Evolutionary conservation across 2,329 filamentous ascomycete species (phyloP), one percentile per base, ranked within the genome.

Genomic region (Cordyceps farinosa): DNA sequence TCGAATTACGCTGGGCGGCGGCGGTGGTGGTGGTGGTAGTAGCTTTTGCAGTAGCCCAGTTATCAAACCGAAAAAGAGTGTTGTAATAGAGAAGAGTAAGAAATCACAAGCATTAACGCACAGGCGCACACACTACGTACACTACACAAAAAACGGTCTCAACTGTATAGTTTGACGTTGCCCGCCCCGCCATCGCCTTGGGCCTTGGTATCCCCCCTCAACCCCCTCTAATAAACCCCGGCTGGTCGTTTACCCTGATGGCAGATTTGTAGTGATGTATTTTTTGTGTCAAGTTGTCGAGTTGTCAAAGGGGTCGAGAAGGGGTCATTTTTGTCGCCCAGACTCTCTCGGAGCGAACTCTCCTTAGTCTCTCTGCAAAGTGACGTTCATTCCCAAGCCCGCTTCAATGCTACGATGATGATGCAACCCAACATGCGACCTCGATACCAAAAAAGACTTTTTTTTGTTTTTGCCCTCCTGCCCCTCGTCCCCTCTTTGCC

Each of bases 91-190:
- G 17, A 40, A 48, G 3, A 15, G 42, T 36, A 29, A 30, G 30
- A 40, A 17, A 7, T 17, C 29, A 3, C n/a, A 29, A 11, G 1
- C 7, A 38, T 1, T 22, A 22, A 36, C 11, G 30, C 42, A 29
- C 15, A 11, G 13, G 15, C 54, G 3, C 42, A n/a, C 22, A 11
- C 22, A 54, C 22, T 22, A 22, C 27, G 10, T 30, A 40, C 13
- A 56, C 5, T 8, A 32, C 4, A 40, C 3, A 15, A 50, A 47
- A 51, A 59, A 38, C 40, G 56, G 34, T 22, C 34, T 48, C 47
- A 13, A 61, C 58, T 53, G 29, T 32, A 53, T 53, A 61, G 58
- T 45, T 36, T 61, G 58, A 52, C 58, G 58, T 53, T 22, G 22
- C n/a, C 38, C 38, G 38, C 48, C 58, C 58, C 38, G 38, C 50